phyloP scores from a whole-genome alignment of 306 rosid genomes.

The Castanospermum australe region DNA sequence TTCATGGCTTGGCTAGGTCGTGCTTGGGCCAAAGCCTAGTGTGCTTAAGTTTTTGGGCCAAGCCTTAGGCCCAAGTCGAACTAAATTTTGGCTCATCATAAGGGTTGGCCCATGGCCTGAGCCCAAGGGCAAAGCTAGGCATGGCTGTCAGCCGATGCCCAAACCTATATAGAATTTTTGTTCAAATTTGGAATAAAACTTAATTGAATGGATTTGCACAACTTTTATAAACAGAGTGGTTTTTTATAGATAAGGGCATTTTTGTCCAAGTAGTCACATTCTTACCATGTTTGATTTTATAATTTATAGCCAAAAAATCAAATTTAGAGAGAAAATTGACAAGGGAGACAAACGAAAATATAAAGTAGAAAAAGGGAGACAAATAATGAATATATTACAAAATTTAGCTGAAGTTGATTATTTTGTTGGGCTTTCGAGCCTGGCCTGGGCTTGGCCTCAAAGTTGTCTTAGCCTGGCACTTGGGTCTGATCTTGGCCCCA shows the following conservation, averaged over 20 bases:
- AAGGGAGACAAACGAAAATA: not conserved
- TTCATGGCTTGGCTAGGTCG: not conserved
- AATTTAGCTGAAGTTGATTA: not conserved
- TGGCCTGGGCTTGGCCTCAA: not conserved
- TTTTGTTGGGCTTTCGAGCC: not conserved
- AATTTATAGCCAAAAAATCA: no score
- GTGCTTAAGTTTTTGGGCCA: not conserved
- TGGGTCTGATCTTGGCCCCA: not conserved
- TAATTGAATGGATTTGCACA: not conserved
- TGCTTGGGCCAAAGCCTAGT: not conserved
- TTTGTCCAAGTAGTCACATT: not conserved
- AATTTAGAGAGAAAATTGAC: not conserved
- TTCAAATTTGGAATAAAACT: no score
- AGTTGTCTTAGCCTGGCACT: not conserved
- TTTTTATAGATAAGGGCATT: not conserved
- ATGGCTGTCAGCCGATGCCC: no score
- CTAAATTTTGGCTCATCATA: not conserved
- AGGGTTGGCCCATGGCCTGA: not conserved
- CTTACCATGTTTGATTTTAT: not conserved
- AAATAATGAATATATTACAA: not conserved
- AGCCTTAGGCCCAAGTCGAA: not conserved
- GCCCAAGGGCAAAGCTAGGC: not conserved
- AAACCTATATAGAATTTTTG: not conserved
- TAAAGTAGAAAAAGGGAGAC: not conserved
- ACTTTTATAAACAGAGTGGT: no score